Percentiles rank a stretch among this genome's conserved stretches.
phyloP scores from a whole-genome alignment of 139 green algal genomes.

The Closterium sp. region DNA sequence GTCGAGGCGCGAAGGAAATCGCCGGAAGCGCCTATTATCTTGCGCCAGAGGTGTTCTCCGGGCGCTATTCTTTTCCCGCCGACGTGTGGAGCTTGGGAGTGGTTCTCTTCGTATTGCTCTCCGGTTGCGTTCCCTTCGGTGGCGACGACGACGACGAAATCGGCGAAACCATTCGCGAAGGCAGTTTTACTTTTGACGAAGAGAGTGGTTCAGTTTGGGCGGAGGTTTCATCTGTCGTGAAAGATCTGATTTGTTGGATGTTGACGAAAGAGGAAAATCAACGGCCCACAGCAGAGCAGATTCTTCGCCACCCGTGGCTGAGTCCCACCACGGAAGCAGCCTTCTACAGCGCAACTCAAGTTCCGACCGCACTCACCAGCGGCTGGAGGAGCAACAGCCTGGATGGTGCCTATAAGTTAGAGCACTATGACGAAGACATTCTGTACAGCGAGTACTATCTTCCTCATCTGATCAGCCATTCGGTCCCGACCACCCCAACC shows the following conservation, averaged over 20 bases:
- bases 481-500: background rate
- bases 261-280: background rate
- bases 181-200: background rate
- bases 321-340: background rate
- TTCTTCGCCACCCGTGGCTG: background rate
- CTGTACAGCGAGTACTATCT: background rate
- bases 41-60: background rate
- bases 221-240: background rate
- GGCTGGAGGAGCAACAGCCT: background rate
- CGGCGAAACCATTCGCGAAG: background rate
- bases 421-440: background rate
- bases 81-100: slow-evolving; percentile 7
- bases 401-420: background rate
- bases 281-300: background rate
- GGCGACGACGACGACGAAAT: background rate
- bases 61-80: background rate
- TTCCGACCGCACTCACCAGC: background rate
- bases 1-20: background rate
- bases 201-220: background rate
- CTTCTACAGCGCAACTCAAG: background rate
- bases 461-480: background rate
- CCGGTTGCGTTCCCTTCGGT: background rate
- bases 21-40: background rate
- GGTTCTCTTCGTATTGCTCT: slow-evolving; percentile 4
- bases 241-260: background rate